A percentile compares a stretch with the other conserved stretches of the same genome.
These are phyloP conservation scores for Berberis thunbergii DNA, from an alignment of 164 flowering plant species.

Conservation along the genomic window DNA sequence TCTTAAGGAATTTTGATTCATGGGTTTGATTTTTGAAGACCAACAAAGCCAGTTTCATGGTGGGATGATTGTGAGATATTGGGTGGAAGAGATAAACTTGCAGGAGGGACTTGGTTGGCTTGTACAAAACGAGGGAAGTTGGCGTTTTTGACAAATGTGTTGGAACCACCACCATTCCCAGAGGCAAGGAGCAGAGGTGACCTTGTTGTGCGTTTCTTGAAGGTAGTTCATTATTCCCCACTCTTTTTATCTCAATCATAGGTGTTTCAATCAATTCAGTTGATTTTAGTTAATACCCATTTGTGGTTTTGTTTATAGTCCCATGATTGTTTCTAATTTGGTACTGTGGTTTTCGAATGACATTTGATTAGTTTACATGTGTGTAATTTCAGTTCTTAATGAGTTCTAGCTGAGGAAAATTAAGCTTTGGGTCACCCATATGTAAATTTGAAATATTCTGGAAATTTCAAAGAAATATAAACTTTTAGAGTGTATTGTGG, in stretches of 20 bases:
- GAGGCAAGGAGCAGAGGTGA: conserved; percentile 2
- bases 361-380: too few relatives aligned
- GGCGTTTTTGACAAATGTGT: neutral
- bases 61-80: neutral
- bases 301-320: too few relatives aligned
- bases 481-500: too few relatives aligned
- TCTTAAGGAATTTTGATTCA: neutral
- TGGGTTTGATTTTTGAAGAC: neutral
- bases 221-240: neutral
- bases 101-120: conserved; percentile 1
- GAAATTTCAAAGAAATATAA: too few relatives aligned
- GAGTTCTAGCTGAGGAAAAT: too few relatives aligned
- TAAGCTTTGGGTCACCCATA: too few relatives aligned
- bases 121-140: neutral
- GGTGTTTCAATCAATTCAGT: neutral
- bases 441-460: too few relatives aligned
- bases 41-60: conserved; percentile 2
- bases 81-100: neutral
- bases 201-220: neutral
- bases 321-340: neutral
- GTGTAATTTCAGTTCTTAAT: too few relatives aligned
- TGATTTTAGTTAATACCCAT: neutral
- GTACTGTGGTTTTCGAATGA: too few relatives aligned
- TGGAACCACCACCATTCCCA: neutral
- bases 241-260: neutral